Evolutionary conservation across 352 stramenopile genomes (phyloP), one percentile per base, ranked within the genome.

Genomic region (Phytopythium oedochilum): DNA sequence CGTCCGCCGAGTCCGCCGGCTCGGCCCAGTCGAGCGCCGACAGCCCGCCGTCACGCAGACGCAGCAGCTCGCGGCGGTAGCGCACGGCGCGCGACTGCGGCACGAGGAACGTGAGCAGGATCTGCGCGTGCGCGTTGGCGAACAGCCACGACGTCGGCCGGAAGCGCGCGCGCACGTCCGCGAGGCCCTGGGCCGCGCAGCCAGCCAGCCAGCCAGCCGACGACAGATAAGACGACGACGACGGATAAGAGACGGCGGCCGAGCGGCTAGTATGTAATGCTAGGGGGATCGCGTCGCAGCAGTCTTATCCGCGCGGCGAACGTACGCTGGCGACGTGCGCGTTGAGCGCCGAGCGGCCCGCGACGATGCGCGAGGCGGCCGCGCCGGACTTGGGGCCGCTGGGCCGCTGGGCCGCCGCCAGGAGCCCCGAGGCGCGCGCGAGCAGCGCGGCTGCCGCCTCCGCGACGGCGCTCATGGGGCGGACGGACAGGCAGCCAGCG

Each of bases 341-440:
- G 55, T 92, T 92, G 44, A 94, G 64, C 48, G 76, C 61, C 12
- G 84, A 94, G 10, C 68, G 64, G 25, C 75, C 75, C 22, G 69
- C 75, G 18, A 92, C 56, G 43, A 92, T 85, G 57, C 81, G 78
- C 52, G 48, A 54, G 14, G 48, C 18, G 25, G 36, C 2, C 12
- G 32, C 29, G 20, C n/a, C n/a, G n/a, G n/a, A n/a, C n/a, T n/a
- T n/a, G n/a, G n/a, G n/a, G n/a, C n/a, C n/a, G n/a, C n/a, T n/a
- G n/a, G n/a, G n/a, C n/a, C n/a, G n/a, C n/a, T 14, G 5, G 32
- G 32, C 32, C 7, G 32, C 10, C 4, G 22, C 18, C 12, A 54
- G 31, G 6, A 42, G 31, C 10, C 22, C 20, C 22, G 48, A 23
- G n/a, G 48, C 31, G 31, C 48, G 48, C 29, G 31, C 8, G 10